Evolutionary conservation across 768 basidiomycete genomes (phyloP).

Genomic region (Boletus eberwhitei): DNA sequence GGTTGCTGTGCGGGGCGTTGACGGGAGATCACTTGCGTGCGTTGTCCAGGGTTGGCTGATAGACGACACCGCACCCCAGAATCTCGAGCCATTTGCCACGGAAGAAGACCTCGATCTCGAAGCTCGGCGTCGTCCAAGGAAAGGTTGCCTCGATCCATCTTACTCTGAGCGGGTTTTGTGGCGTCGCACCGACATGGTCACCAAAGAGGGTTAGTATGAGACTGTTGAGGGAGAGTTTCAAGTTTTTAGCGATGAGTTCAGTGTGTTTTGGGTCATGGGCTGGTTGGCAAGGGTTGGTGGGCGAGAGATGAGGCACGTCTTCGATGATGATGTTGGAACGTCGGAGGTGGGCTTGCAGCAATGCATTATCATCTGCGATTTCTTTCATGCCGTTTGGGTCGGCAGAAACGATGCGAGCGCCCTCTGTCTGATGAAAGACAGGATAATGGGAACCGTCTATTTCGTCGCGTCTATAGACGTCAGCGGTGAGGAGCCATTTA

Average conservation of each 20-base stretch:
- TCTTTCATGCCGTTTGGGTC: conserved; percentile 55
- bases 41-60: conserved; percentile 82
- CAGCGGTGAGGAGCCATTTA: conserved; percentile 89
- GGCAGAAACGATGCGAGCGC: conserved; percentile 75
- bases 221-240: conserved; percentile 87
- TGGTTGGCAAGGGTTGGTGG: conserved; percentile 77
- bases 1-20: neutral
- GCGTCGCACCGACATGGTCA: conserved; percentile 44
- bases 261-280: conserved; percentile 73
- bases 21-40: conserved; percentile 57
- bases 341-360: conserved; percentile 56
- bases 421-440: conserved; percentile 98
- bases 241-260: conserved; percentile 71
- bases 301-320: conserved; percentile 72
- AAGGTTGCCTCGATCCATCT: conserved; percentile 99
- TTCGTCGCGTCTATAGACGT: conserved; percentile 97
- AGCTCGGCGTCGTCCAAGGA: conserved; percentile 97
- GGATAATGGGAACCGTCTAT: conserved; percentile 97
- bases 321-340: conserved; percentile 80
- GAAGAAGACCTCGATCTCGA: conserved; percentile 97
- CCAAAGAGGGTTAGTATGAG: conserved; percentile 84
- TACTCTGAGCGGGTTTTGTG: conserved; percentile 73
- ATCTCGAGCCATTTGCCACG: conserved; percentile 97
- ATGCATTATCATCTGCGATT: conserved; percentile 68
- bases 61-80: conserved; percentile 88